Percentiles rank a stretch among this genome's conserved stretches.
Conservation (phyloP, 495 filamentous ascomycete genomes). For the Astrocystis sublimbata region DNA sequence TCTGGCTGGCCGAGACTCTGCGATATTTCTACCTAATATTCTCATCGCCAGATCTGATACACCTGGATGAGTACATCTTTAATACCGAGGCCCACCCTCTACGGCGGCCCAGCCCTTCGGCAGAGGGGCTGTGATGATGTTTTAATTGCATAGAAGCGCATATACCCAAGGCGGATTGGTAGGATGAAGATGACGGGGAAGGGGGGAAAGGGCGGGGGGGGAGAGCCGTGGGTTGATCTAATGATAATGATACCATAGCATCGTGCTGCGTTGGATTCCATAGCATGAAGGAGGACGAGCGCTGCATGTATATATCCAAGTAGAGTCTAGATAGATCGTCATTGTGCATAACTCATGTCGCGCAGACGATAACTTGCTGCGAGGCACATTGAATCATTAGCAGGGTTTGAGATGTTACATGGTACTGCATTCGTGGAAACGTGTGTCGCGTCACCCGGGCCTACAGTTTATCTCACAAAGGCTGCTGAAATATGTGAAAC, state of each 20-base stretch:
- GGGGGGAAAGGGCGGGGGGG: background rate
- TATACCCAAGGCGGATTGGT: background rate
- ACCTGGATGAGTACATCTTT: conserved; percentile 53
- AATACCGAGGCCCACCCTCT: conserved; percentile 82
- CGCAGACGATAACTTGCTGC: background rate
- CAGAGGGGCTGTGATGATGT: background rate
- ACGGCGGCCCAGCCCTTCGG: conserved; percentile 37
- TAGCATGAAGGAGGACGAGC: background rate
- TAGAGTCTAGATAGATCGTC: background rate
- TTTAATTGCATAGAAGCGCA: background rate
- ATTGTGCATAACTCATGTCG: background rate
- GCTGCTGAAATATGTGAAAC: no score
- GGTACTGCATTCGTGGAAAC: background rate
- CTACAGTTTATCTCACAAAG: no score
- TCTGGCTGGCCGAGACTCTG: conserved; percentile 68
- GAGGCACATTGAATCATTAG: background rate
- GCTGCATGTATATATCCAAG: background rate
- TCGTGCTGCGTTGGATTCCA: conserved; percentile 10
- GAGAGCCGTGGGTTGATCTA: background rate
- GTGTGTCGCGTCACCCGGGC: background rate
- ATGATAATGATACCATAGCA: conserved; percentile 18
- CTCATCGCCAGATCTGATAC: conserved; percentile 65
- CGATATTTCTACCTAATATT: conserved; percentile 89
- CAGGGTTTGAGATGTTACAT: background rate
- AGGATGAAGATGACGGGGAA: background rate